Base-by-base conservation (phyloP, 75 land plant genomes). In the Sequoiadendron giganteum region DNA sequence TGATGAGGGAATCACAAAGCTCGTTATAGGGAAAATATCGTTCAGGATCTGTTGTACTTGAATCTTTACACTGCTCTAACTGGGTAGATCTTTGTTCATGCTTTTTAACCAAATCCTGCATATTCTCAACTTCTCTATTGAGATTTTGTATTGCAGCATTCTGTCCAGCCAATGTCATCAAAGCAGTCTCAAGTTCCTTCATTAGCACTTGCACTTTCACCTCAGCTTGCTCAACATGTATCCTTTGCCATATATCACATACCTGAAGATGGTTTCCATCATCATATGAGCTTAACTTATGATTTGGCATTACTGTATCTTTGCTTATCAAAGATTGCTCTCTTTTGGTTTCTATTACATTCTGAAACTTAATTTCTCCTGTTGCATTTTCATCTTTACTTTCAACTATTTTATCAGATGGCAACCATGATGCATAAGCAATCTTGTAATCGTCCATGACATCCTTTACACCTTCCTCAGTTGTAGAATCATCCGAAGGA, bases 1-100 rank as follows among this genome's bases (percentile, higher is more conserved):
- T 85, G 86, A 85, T 32, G 38, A 85, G 65, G 28, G 86, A 52
- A 55, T 85, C 61, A 34, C 86, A 85, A 7, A 85, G 86, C n/a
- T 85, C 86, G 10, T 21, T 18, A 54, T 85, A 85, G 40, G 54
- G 86, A 55, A 85, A 54, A 85, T 34, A 85, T 14, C 61, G 38
- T 15, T 85, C 86, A 55, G 65, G 86, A 11, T 49, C 86, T 6
- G 36, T 36, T 36, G 86, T 54, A 85, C 61, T 52, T 16, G 40
- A 85, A 55, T 85, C 86, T 54, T 85, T 85, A 40, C 19, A 45
- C 16, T 49, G 32, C 39, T 55, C 65, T 36, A 85, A 36, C 86
- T 34, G 65, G 49, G 58, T 30, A 85, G 49, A n/a, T 36, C 86
- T 54, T 85, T 85, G 65, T 61, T 55, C 86, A 54, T 54, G 86